phyloP scores from a whole-genome alignment of 2,329 filamentous ascomycete genomes.

The Aplosporella prunicola region DNA sequence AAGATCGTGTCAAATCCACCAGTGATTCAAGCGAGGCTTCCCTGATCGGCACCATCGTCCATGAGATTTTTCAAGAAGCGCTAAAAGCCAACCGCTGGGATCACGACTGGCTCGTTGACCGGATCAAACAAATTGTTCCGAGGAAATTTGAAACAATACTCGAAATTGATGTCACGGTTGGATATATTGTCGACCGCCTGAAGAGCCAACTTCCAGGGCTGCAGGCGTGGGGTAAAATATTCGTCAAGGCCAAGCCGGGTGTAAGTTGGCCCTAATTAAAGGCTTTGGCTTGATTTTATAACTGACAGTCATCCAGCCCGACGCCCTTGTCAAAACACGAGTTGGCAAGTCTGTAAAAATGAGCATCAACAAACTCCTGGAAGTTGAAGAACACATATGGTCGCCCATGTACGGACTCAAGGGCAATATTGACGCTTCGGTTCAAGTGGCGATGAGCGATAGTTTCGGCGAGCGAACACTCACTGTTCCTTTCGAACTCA shows the following conservation, averaged over 20 bases:
- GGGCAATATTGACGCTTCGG: conserved; percentile 94
- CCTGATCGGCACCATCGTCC: conserved; percentile 86
- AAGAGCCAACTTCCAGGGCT: conserved; percentile 75
- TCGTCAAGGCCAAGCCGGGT: conserved; percentile 62
- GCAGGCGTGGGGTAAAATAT: conserved; percentile 72
- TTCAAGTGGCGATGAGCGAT: conserved; percentile 75
- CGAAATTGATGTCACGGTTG: conserved; percentile 66
- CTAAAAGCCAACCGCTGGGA: conserved; percentile 78
- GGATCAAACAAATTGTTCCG: conserved; percentile 61
- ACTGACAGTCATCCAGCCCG: conserved; percentile 38
- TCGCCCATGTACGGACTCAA: conserved; percentile 96
- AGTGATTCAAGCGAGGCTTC: conserved; percentile 69
- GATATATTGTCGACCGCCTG: conserved; percentile 68
- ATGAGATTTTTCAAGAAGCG: conserved; percentile 91
- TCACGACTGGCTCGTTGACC: conserved; percentile 50
- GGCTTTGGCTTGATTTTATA: conserved; percentile 7
- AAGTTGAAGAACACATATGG: conserved; percentile 97
- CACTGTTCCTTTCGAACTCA: conserved; percentile 89
- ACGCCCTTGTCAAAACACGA: conserved; percentile 69
- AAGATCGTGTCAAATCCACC: conserved; percentile 89
- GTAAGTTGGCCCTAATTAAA: conserved; percentile 33
- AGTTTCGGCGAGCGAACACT: conserved; percentile 56
- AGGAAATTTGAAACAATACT: conserved; percentile 84
- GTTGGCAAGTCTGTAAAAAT: conserved; percentile 68
- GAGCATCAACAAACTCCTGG: conserved; percentile 85